phyloP scores from a whole-genome alignment of 129 eudicot species.

The sunflower (Helianthus annuus) region HanXRQr2.0-SUNRISE NC_035440.2:60425803-60426302 shows the following conservation, averaged over 20 bases:
- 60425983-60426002: neutral
- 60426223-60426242: no score
- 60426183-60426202: no score
- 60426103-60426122: no score
- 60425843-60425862: neutral
- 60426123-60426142: no score
- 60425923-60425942: neutral
- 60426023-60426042: neutral
- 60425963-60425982: neutral
- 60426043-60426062: neutral
- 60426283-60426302: no score
- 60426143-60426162: no score
- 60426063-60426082: no score
- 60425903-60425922: neutral
- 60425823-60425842: neutral
- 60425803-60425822: neutral
- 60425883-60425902: neutral
- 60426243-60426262: no score
- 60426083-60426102: neutral
- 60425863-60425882: neutral
- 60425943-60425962: neutral
- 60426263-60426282: no score
- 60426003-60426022: neutral
- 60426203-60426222: no score
- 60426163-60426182: no score